Evolutionary conservation across 2,329 filamentous ascomycete species (phyloP).

Genomic region (Sclerotinia borealis): DNA sequence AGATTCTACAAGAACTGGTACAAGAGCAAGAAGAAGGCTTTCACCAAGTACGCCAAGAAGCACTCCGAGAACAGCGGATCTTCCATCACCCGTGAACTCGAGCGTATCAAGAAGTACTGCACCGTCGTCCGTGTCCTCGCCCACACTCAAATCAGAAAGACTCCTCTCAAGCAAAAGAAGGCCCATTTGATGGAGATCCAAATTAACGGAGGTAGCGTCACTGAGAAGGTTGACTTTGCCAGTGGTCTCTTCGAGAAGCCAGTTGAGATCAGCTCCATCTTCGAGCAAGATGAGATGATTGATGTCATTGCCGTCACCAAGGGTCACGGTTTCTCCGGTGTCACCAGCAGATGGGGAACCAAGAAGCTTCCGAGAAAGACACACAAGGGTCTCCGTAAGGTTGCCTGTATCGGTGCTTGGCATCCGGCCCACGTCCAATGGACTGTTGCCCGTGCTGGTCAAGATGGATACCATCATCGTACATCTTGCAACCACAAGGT

Average conservation of each 20-base stretch:
- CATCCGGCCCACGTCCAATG: slow-evolving; percentile 99
- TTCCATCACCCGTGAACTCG: slow-evolving; percentile 92
- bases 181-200: slow-evolving; percentile 99
- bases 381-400: slow-evolving; percentile 99
- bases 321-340: slow-evolving; percentile 97
- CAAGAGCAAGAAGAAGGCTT: slow-evolving; percentile 99
- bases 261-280: slow-evolving; percentile 85
- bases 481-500: slow-evolving; percentile 99
- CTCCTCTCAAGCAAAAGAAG: slow-evolving; percentile 99
- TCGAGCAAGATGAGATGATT: slow-evolving; percentile 99
- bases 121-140: slow-evolving; percentile 97
- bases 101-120: slow-evolving; percentile 99
- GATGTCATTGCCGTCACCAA: slow-evolving; percentile 99
- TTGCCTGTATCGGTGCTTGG: slow-evolving; percentile 99
- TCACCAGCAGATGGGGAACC: slow-evolving; percentile 97
- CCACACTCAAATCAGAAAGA: slow-evolving; percentile 99
- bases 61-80: slow-evolving; percentile 89
- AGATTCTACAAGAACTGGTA: slow-evolving; percentile 99
- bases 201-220: slow-evolving; percentile 92
- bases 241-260: slow-evolving; percentile 99
- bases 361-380: slow-evolving; percentile 99
- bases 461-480: slow-evolving; percentile 99
- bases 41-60: slow-evolving; percentile 99
- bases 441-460: slow-evolving; percentile 99
- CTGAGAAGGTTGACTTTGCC: slow-evolving; percentile 96